Percentiles rank a stretch among this genome's conserved stretches.
Conservation (phyloP, 129 eudicot genomes). For the Lonicera japonica region DNA sequence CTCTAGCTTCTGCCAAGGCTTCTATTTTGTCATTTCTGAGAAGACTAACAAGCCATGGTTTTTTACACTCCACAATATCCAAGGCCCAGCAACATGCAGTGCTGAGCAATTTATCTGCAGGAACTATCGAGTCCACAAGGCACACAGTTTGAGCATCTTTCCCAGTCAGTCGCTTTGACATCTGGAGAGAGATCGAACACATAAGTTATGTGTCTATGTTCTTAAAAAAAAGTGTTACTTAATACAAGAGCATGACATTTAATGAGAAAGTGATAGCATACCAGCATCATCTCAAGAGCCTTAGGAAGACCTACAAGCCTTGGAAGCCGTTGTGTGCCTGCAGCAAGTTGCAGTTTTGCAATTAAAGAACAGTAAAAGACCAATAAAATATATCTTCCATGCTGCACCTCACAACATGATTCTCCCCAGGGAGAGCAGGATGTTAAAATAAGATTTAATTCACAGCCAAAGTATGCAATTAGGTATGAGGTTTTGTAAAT, state of each 20-base stretch:
- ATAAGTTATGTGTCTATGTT: neutral
- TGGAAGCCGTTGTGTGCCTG: slow-evolving; percentile 69
- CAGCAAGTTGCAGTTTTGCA: slow-evolving; percentile 8
- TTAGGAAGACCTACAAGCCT: slow-evolving; percentile 64
- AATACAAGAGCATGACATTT: neutral
- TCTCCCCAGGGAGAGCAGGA: neutral
- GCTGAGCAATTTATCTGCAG: slow-evolving; percentile 33
- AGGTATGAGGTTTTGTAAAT: too few species aligned
- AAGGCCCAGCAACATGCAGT: slow-evolving; percentile 50
- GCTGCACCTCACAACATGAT: neutral
- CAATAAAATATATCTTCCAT: neutral
- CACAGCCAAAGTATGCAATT: too few species aligned
- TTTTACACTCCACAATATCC: slow-evolving; percentile 41
- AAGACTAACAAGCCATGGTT: slow-evolving; percentile 48
- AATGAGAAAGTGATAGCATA: slow-evolving; percentile 8
- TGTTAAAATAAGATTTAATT: too few species aligned
- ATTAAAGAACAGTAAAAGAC: slow-evolving; percentile 2
- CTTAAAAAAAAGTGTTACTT: neutral
- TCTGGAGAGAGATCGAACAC: slow-evolving; percentile 20
- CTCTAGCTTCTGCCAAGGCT: slow-evolving; percentile 50
- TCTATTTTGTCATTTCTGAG: slow-evolving; percentile 45
- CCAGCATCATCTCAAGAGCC: slow-evolving; percentile 73
- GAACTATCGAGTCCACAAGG: slow-evolving; percentile 59
- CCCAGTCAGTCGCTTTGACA: slow-evolving; percentile 47
- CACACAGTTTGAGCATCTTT: slow-evolving; percentile 37